Base-by-base conservation (phyloP, 768 basidiomycete species). In the Termitomyces sp. region DNA sequence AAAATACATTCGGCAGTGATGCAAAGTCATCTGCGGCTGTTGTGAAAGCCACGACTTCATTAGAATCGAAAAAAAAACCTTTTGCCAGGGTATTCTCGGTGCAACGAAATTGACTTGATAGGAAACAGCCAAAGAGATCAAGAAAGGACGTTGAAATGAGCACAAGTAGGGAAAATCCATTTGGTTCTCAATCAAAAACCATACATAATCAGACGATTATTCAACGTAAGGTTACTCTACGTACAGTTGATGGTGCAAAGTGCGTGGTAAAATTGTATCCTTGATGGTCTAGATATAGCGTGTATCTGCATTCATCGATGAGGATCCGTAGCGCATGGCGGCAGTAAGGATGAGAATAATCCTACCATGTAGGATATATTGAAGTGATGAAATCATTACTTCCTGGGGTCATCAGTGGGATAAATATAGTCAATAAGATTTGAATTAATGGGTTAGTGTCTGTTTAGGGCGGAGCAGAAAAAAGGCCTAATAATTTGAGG, bases 401-500 rank as follows among this genome's bases (percentile, higher is more conserved):
- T 48, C 45, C 23, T 21, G 37, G 6, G 45, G 31, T 47, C 44
- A 33, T 55, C 26, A 50, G n/a, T 31, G 42, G 42, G 50, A 31
- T 50, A 35, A 51, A 42, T 44, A 28, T 37, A 28, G 30, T 35
- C 19, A 50, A 43, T 33, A 50, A 50, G 9, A 44, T 56, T 42
- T 17, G 21, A 19, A 23, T 31, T 43, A 15, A 23, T 15, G 12
- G 17, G 4, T 15, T 2, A 17, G 12, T 4, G 26, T 40, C 15
- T 28, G 26, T 38, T 45, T 46, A 58, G 8, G 57, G 19, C 28
- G 60, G 43, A 14, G 71, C 68, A 15, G 68, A 62, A 15, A 71
- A 67, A 33, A 69, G 57, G n/a, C 72, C 70, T 17, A 75, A 58
- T 21, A 76, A 56, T 60, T 75, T 78, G 53, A 79, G 61, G 63